Evolutionary conservation across 805 yeast species (phyloP).

Genomic region (Cyberlindnera japonica): DNA sequence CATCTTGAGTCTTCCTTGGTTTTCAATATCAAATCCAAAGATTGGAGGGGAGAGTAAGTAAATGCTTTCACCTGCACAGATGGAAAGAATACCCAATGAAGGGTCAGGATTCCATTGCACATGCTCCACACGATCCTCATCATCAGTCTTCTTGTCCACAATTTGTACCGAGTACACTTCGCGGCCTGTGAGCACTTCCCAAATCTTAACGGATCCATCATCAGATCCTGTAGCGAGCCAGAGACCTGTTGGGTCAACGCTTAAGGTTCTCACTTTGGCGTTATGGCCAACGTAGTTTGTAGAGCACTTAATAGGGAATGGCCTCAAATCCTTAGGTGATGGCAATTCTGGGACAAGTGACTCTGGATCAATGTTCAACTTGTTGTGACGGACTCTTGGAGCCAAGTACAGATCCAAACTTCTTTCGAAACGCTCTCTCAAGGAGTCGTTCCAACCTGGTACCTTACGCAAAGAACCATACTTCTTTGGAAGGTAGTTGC

Average conservation of each 20-base stretch:
- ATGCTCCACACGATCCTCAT: conserved; percentile 77
- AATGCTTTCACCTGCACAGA: conserved; percentile 76
- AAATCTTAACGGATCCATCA: conserved; percentile 91
- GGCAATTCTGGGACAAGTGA: conserved; percentile 94
- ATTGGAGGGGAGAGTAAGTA: conserved; percentile 85
- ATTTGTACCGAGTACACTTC: conserved; percentile 70
- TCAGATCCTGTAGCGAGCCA: conserved; percentile 98
- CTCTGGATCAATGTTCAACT: conserved; percentile 92
- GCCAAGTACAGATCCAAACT: conserved; percentile 91
- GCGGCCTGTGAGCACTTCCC: conserved; percentile 96
- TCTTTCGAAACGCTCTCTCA: conserved; percentile 91
- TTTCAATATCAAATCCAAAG: conserved; percentile 84
- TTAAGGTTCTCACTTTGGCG: conserved; percentile 75
- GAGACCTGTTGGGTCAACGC: conserved; percentile 84
- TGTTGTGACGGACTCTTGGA: conserved; percentile 89
- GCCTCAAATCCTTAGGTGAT: conserved; percentile 92
- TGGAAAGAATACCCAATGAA: conserved; percentile 74
- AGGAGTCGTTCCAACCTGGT: conserved; percentile 83
- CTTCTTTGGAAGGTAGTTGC: conserved; percentile 78
- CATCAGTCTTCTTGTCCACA: conserved; percentile 44
- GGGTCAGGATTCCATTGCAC: conserved; percentile 88
- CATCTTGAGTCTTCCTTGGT: conserved; percentile 68
- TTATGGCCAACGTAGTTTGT: conserved; percentile 80
- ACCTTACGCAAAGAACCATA: conserved; percentile 81
- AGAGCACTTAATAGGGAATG: conserved; percentile 91